phyloP scores from a whole-genome alignment of 2,329 filamentous ascomycete species.

The Exophiala oligosperma region DNA sequence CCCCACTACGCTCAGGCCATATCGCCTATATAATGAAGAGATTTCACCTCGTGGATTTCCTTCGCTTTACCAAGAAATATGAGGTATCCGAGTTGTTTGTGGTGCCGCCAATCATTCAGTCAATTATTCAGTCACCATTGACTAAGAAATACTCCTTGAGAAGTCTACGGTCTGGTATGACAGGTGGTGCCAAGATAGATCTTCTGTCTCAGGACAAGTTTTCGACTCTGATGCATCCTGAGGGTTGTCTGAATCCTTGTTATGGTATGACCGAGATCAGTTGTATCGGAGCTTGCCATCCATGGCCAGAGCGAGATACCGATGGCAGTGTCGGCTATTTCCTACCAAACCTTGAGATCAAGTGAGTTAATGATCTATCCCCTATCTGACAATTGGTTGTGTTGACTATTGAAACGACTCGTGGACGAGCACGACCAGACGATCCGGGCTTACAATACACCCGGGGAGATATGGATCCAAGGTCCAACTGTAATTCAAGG shows the following conservation, averaged over 20 bases:
- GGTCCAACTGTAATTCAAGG: constrained; percentile 47
- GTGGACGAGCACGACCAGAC: constrained; percentile 56
- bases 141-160: constrained; percentile 55
- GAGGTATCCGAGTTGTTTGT: constrained; percentile 55
- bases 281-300: constrained; percentile 45
- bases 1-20: constrained; percentile 37
- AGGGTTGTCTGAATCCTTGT: constrained; percentile 50
- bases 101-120: constrained; percentile 60
- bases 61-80: constrained; percentile 52
- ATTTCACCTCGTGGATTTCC: constrained; percentile 56
- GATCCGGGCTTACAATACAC: constrained; percentile 44
- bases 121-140: constrained; percentile 56
- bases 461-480: constrained; percentile 31
- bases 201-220: constrained; percentile 48
- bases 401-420: constrained; percentile 42
- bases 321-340: constrained; percentile 56
- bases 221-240: constrained; percentile 38
- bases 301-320: constrained; percentile 41
- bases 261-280: constrained; percentile 63
- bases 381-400: not conserved
- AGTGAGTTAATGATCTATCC: not conserved
- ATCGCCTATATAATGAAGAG: constrained; percentile 61
- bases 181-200: constrained; percentile 56
- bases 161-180: constrained; percentile 48
- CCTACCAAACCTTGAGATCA: constrained; percentile 51